phyloP scores from a whole-genome alignment of 352 stramenopile species.

The Globisporangium camurandrum region DNA sequence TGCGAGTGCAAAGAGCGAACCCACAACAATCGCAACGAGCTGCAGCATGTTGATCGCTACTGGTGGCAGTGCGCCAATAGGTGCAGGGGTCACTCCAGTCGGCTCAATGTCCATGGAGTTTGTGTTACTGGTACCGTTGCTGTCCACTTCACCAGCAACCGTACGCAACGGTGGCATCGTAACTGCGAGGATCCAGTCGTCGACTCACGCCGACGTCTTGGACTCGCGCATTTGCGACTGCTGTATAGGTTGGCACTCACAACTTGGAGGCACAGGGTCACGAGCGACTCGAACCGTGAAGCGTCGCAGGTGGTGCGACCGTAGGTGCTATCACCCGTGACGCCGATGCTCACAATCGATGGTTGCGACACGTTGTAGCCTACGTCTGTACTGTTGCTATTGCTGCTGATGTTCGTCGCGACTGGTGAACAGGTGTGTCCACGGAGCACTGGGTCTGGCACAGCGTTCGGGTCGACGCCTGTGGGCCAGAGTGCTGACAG shows the following conservation, averaged over 20 bases:
- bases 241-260: not conserved
- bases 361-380: not conserved
- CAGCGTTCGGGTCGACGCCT: not conserved
- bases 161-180: not conserved
- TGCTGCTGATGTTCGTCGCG: too few species aligned
- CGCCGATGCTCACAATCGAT: not conserved
- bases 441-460: not conserved
- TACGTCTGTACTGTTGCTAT: not conserved
- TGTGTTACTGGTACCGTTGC: not conserved
- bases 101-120: not conserved
- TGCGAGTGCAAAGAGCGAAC: constrained; percentile 3
- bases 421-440: too few species aligned
- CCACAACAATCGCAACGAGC: constrained; percentile 4
- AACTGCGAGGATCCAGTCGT: constrained; percentile 1
- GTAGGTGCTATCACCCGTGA: not conserved
- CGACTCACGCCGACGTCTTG: not conserved
- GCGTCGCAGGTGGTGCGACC: not conserved
- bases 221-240: not conserved
- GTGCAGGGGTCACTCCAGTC: not conserved
- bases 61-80: not conserved
- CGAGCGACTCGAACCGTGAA: constrained; percentile 3
- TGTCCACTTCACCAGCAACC: too few species aligned
- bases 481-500: not conserved
- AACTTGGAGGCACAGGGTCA: constrained; percentile 4
- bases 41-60: constrained; percentile 5